A percentile compares a stretch with the other conserved stretches of the same genome.
These are phyloP conservation scores for Moesziomyces sp. DNA, from an alignment of 1,284 basidiomycete genomes.

Conservation along the genomic window DNA sequence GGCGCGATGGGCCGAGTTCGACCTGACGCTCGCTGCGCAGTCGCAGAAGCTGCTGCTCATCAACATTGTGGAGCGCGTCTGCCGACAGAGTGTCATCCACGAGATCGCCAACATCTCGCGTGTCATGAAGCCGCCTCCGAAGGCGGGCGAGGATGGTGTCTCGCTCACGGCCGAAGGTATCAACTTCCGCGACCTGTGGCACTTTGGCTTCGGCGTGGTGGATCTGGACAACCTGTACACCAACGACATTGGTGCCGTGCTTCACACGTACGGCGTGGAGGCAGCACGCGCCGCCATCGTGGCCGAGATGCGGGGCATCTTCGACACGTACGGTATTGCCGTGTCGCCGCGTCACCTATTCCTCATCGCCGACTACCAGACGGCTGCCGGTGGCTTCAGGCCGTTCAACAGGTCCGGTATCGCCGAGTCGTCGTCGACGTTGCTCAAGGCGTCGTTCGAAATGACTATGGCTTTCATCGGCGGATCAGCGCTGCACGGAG, in stretches of 20 bases:
- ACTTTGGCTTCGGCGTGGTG: conserved; percentile 81
- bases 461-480: conserved; percentile 96
- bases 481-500: conserved; percentile 91
- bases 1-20: conserved; percentile 70
- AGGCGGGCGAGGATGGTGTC: conserved; percentile 50
- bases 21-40: conserved; percentile 57
- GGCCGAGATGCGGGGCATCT: conserved; percentile 87
- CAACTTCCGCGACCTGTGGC: conserved; percentile 91
- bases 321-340: conserved; percentile 93
- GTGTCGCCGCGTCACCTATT: conserved; percentile 95
- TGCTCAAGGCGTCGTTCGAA: conserved; percentile 97
- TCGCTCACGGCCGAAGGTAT: conserved; percentile 65
- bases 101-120: conserved; percentile 64
- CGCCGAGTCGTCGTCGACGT: conserved; percentile 86
- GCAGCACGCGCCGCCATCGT: conserved; percentile 69
- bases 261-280: conserved; percentile 80
- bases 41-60: conserved; percentile 66
- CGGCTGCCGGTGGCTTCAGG: conserved; percentile 95
- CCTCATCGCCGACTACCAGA: conserved; percentile 98
- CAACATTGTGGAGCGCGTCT: conserved; percentile 66
- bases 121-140: conserved; percentile 59
- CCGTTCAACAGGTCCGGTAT: conserved; percentile 98
- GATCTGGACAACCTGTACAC: conserved; percentile 87
- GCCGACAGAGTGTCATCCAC: conserved; percentile 62
- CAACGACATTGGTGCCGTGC: conserved; percentile 93